Percentiles rank a stretch among this genome's conserved stretches.
Evolutionary conservation across 164 flowering plant species (phyloP).

Genomic region (Tetracentron sinense): DNA sequence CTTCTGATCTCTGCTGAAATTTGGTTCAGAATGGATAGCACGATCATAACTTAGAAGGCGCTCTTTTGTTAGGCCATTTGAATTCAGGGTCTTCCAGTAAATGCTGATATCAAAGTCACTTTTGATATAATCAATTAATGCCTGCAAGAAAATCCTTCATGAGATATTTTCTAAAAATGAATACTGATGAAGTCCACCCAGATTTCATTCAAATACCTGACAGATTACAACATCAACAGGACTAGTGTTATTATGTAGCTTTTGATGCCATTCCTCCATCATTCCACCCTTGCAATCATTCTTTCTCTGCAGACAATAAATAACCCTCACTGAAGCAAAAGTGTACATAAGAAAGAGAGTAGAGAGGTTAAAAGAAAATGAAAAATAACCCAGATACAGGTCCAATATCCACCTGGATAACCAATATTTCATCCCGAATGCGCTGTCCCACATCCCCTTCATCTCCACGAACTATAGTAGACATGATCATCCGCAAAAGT

Average conservation of each 20-base stretch:
- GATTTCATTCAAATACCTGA: constrained; percentile 59
- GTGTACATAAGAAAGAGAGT: no score
- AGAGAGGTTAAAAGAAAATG: background rate
- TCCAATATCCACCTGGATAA: constrained; percentile 63
- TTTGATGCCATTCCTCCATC: constrained; percentile 99
- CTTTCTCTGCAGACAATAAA: constrained; percentile 57
- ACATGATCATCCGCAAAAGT: constrained; percentile 80
- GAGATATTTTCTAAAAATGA: constrained; percentile 8
- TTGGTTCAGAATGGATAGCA: constrained; percentile 91
- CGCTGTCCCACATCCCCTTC: constrained; percentile 99
- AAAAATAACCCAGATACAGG: background rate
- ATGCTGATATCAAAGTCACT: constrained; percentile 73
- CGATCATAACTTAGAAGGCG: constrained; percentile 98
- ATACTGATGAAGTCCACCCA: constrained; percentile 2
- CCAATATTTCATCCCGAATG: constrained; percentile 94
- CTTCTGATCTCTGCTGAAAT: constrained; percentile 71
- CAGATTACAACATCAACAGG: constrained; percentile 98
- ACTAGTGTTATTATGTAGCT: constrained; percentile 95
- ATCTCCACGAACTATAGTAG: constrained; percentile 97
- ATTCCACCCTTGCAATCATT: constrained; percentile 97
- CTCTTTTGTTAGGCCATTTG: constrained; percentile 91
- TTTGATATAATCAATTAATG: constrained; percentile 78
- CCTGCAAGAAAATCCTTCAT: constrained; percentile 58
- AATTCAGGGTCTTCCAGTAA: constrained; percentile 89
- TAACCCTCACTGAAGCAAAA: background rate